These are phyloP conservation scores for Pharus latifolius DNA, from an alignment of 176 grass and related monocot species.

Conservation along the genomic window DNA sequence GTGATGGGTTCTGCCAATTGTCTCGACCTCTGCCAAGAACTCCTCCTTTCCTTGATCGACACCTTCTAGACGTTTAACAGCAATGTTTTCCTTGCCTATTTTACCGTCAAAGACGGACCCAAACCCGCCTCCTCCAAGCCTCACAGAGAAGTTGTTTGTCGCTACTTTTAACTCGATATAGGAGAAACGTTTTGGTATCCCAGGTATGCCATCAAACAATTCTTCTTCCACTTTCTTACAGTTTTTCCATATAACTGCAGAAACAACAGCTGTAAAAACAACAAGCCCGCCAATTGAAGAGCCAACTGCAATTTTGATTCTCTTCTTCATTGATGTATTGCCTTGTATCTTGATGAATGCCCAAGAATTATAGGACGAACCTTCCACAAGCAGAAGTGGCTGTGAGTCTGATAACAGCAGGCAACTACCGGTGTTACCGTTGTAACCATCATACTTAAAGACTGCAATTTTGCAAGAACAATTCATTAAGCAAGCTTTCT, in stretches of 20 bases:
- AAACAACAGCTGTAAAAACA: no score
- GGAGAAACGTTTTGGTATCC: conserved; percentile 18
- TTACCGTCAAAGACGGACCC: conserved; percentile 28
- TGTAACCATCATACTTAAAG: no score
- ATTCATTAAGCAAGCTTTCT: no score
- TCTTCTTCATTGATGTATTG: no score
- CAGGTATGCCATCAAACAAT: conserved; percentile 13
- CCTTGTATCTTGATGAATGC: no score
- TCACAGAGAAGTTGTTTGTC: conserved; percentile 6
- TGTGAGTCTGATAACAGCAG: no score
- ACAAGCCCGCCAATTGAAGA: no score
- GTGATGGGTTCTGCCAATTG: not conserved
- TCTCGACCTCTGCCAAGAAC: conserved; percentile 17
- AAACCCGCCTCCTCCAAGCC: conserved; percentile 30
- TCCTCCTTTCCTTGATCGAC: conserved; percentile 28
- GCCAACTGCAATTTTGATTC: no score
- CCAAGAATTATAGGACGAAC: no score
- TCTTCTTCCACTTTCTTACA: not conserved
- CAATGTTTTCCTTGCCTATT: conserved; percentile 17
- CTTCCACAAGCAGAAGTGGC: no score
- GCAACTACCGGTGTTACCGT: no score
- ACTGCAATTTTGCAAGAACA: no score
- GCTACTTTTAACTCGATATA: conserved; percentile 16
- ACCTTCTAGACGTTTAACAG: conserved; percentile 26
- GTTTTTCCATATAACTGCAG: not conserved